A percentile compares a stretch with the other conserved stretches of the same genome.
Conservation (phyloP, 2,329 filamentous ascomycete species). For the Botryotinia globosa region DNA sequence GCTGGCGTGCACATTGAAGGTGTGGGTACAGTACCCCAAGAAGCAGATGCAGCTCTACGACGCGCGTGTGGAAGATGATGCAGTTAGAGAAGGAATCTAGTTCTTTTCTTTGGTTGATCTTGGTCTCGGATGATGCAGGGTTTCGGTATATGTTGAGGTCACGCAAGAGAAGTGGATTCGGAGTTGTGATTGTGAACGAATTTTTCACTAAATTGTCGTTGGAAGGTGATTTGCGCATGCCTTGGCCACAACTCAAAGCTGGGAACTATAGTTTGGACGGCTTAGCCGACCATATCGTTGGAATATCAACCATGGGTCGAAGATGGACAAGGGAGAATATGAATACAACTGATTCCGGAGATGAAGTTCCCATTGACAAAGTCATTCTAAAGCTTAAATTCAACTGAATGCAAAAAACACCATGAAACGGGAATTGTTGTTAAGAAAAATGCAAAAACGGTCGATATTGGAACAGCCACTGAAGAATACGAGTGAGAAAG, state of each 20-base stretch:
- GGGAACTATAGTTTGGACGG: not conserved
- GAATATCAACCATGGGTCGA: not conserved
- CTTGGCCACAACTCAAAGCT: not conserved
- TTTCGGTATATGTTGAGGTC: not conserved
- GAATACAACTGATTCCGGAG: not conserved
- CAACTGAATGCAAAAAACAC: not conserved
- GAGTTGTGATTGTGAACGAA: not conserved
- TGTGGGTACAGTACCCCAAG: not conserved
- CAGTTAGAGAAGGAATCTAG: not conserved
- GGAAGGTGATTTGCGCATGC: not conserved
- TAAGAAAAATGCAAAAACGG: not conserved
- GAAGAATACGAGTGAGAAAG: not conserved
- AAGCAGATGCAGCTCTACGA: not conserved
- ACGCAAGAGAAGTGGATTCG: not conserved
- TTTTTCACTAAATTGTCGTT: not conserved
- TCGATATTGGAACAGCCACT: not conserved
- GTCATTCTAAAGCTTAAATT: not conserved
- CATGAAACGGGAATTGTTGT: not conserved
- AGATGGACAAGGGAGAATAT: not conserved
- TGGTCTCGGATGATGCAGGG: not conserved
- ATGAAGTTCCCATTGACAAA: not conserved
- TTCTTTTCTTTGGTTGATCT: not conserved
- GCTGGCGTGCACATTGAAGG: not conserved
- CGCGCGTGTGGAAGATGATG: not conserved
- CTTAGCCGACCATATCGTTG: not conserved